A percentile compares a stretch with the other conserved stretches of the same genome.
Conservation (phyloP, 371 early-diverging fungal genomes). For the Saksenaea oblongispora region DNA sequence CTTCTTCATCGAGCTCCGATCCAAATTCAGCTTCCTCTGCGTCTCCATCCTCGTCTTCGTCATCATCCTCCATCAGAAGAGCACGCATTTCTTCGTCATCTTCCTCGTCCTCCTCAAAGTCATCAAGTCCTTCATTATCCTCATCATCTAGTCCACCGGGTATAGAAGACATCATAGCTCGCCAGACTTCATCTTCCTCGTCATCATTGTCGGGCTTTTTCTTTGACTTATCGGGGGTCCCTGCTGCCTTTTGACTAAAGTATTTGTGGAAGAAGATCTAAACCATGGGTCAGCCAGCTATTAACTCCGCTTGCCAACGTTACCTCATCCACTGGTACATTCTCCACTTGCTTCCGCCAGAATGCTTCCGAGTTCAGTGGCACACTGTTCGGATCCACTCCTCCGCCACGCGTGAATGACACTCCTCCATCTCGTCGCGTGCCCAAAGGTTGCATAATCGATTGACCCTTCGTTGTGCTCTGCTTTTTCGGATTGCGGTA, state of each 20-base stretch:
- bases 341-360: slow-evolving; percentile 54
- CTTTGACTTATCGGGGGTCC: slow-evolving; percentile 28
- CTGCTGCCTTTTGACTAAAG: slow-evolving; percentile 61
- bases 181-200: slow-evolving; percentile 69
- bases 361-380: slow-evolving; percentile 66
- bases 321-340: slow-evolving; percentile 69
- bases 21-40: slow-evolving; percentile 30
- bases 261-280: slow-evolving; percentile 83
- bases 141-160: slow-evolving; percentile 61
- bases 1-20: slow-evolving; percentile 35
- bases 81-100: slow-evolving; percentile 56
- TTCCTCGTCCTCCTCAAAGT: slow-evolving; percentile 49
- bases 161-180: slow-evolving; percentile 71
- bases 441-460: slow-evolving; percentile 65
- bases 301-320: neutral
- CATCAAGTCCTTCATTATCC: slow-evolving; percentile 59
- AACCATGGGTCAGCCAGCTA: neutral
- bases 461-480: slow-evolving; percentile 47
- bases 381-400: slow-evolving; percentile 29
- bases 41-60: slow-evolving; percentile 55
- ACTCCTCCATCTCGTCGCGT: slow-evolving; percentile 51
- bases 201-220: slow-evolving; percentile 51
- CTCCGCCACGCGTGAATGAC: slow-evolving; percentile 41
- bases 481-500: slow-evolving; percentile 91
- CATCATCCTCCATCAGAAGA: slow-evolving; percentile 42